phyloP scores from a whole-genome alignment of 768 basidiomycete species.

The Suillus variegatus region DNA sequence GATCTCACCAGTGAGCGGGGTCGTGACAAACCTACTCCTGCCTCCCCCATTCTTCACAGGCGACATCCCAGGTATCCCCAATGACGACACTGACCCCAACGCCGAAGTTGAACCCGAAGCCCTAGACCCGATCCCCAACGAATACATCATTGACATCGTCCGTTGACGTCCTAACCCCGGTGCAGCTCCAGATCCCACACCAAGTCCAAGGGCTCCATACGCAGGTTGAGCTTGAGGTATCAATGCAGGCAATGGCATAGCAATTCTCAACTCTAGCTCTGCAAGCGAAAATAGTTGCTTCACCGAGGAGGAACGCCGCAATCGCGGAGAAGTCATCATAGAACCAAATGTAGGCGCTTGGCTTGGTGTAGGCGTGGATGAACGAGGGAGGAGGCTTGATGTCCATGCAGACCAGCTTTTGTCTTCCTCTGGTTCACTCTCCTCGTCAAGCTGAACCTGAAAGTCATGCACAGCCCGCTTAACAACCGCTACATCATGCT shows the following conservation, averaged over 20 bases:
- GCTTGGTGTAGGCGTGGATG: slow-evolving; percentile 34
- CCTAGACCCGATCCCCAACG: slow-evolving; percentile 57
- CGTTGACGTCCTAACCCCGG: slow-evolving; percentile 34
- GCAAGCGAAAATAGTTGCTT: slow-evolving; percentile 35
- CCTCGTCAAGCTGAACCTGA: background rate
- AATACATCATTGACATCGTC: slow-evolving; percentile 63
- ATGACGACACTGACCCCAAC: background rate
- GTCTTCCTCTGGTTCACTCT: slow-evolving; percentile 12
- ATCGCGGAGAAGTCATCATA: slow-evolving; percentile 65
- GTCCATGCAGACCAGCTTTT: slow-evolving; percentile 52
- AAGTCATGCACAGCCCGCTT: slow-evolving; percentile 60
- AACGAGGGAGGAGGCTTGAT: slow-evolving; percentile 50
- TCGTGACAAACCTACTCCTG: background rate
- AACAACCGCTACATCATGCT: slow-evolving; percentile 74
- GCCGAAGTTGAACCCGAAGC: slow-evolving; percentile 14
- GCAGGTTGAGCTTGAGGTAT: slow-evolving; percentile 4
- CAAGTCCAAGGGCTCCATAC: slow-evolving; percentile 20
- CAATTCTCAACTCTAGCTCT: slow-evolving; percentile 51
- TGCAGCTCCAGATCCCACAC: slow-evolving; percentile 19
- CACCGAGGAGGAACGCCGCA: slow-evolving; percentile 51
- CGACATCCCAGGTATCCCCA: slow-evolving; percentile 10
- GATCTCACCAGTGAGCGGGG: background rate
- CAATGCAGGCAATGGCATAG: slow-evolving; percentile 47
- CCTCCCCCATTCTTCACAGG: background rate
- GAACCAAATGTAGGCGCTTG: slow-evolving; percentile 65